Base-by-base conservation (phyloP, 257 asterid genomes). In the Solanum tacnaense region DNA sequence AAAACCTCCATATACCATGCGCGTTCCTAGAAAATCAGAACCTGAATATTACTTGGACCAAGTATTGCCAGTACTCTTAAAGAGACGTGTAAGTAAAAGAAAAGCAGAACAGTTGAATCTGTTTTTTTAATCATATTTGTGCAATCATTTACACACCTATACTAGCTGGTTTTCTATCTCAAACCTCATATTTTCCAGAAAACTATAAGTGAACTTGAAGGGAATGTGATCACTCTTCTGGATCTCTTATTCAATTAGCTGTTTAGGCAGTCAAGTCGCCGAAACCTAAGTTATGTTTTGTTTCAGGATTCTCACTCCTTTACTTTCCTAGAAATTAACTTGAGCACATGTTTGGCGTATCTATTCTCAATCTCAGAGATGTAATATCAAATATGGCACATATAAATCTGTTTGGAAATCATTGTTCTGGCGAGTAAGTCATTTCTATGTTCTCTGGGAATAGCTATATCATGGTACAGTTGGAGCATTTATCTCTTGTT, bases 1-100 rank as follows among this genome's bases (percentile, higher is more conserved):
- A 36, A 97, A 95, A 89, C 99, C 99, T 60, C 99, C 99, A 44
- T 97, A 97, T 92, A 94, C 99, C 78, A 97, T 95, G 99, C 98
- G 99, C 32, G 98, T 96, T 83, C 99, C 99, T 13, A 93, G 99
- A 90, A 97, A 94, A 90, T 97, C 99, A 23, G 99, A 97, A 88
- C 97, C 99, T 76, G 98, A 94, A 91, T 97, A 95, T 93, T 97
- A 97, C 90, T 92, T 94, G 88, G 98, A 96, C 87, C 99, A 96
- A 97, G 99, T 97, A 39, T 90, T 97, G 91, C 99, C 99, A 75
- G 92, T 94, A 89, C 95, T 97, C 83, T 82, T 92, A 92, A 94
- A 96, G 93, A 94, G 99, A 93, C 96, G 92, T 89, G 99, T 95
- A 95, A 97, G 99, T 88, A 27, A 65, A 81, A 52, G 36, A 81